Base-by-base conservation (phyloP, 345 rosid species). In the Trapa bicornis region DNA sequence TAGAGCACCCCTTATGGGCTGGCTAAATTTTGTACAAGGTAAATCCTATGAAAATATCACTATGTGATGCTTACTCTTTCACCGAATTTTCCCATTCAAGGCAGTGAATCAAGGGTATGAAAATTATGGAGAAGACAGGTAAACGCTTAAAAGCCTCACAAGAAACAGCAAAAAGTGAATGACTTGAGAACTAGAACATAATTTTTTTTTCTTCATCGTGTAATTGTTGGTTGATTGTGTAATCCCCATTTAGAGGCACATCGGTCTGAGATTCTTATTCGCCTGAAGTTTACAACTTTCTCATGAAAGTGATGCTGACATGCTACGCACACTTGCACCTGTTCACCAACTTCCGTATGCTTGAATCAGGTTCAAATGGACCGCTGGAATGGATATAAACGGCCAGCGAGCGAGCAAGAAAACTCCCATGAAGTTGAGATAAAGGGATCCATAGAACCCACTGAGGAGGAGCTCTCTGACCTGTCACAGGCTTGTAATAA, bases 401-500 rank as follows among this genome's bases (percentile, higher is more conserved):
- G 71, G 43, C 83, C 83, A 77, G 73, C 96, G 5, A 76, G 76
- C 35, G 91, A 88, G 70, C 98, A 93, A 79, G 71, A 79, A 11
- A 90, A 87, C 77, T 82, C 89, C 35, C 80, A 84, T 39, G 87
- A 86, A n/a, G 79, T 77, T 69, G 82, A 81, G 68, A 72, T 71
- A 13, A 71, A 75, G 41, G 74, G 64, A 29, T 67, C 69, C 70
- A 70, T 86, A 62, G 78, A 82, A 63, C 94, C 98, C 62, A 79
- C 88, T 29, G 64, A 79, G 57, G 88, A 81, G 64, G 97, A 93
- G 80, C 92, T 93, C 70, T 69, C 86, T 58, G 88, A 87, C 70
- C 74, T 93, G 16, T 87, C 92, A 41, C 83, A 78, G 78, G 97
- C 95, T 72, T 93, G 96, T 79, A 80, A 81, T 85, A 87, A 70